Evolutionary conservation across 2,329 filamentous ascomycete species (phyloP).

Genomic region (Massarina eburnea): DNA sequence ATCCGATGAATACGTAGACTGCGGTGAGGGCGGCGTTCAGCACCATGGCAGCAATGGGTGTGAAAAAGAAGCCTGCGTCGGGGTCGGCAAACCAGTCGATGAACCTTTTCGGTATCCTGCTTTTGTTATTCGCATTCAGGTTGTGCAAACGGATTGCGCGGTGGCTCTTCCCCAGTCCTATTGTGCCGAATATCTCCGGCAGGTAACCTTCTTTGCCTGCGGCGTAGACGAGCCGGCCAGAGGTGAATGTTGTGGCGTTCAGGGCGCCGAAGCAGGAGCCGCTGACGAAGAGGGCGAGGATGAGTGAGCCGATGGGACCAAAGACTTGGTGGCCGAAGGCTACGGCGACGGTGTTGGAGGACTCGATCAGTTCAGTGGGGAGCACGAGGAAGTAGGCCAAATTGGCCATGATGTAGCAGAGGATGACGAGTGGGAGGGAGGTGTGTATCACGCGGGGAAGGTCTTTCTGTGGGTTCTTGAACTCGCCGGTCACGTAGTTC

Average conservation of each 20-base stretch:
- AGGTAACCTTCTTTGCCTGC: constrained; percentile 96
- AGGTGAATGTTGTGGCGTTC: constrained; percentile 93
- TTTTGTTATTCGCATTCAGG: constrained; percentile 21
- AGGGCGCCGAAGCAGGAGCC: constrained; percentile 92
- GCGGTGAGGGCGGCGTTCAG: constrained; percentile 76
- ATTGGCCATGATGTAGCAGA: constrained; percentile 88
- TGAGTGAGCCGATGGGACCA: constrained; percentile 75
- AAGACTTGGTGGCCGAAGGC: constrained; percentile 91
- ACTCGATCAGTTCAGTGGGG: constrained; percentile 76
- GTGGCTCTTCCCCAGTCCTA: constrained; percentile 65
- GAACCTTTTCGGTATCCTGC: constrained; percentile 24
- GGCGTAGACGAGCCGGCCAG: constrained; percentile 86
- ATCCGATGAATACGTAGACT: constrained; percentile 80
- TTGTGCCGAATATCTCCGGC: constrained; percentile 76
- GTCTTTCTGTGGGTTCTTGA: constrained; percentile 86
- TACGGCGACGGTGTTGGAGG: constrained; percentile 92
- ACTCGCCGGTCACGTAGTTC: constrained; percentile 97
- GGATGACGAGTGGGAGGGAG: constrained; percentile 90
- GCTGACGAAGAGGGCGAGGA: constrained; percentile 86
- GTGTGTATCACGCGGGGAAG: constrained; percentile 95
- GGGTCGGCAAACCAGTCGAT: constrained; percentile 50
- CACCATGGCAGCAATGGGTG: constrained; percentile 86
- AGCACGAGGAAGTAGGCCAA: constrained; percentile 93
- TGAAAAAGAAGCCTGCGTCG: constrained; percentile 84
- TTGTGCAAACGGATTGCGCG: constrained; percentile 38